A percentile compares a stretch with the other conserved stretches of the same genome.
phyloP scores from a whole-genome alignment of 2,329 filamentous ascomycete genomes.

The Fusarium falciforme region DNA sequence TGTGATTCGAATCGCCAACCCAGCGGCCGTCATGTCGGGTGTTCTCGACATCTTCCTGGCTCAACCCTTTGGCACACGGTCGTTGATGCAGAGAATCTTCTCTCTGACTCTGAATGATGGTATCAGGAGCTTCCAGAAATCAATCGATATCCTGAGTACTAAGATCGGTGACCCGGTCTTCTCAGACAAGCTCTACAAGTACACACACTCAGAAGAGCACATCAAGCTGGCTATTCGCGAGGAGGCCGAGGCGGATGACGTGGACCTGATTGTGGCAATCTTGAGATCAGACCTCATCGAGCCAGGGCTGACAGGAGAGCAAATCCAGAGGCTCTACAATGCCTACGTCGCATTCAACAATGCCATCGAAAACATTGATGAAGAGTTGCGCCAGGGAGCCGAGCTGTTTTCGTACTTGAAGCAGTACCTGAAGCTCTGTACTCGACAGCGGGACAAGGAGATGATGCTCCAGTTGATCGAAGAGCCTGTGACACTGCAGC shows the following conservation, averaged over 20 bases:
- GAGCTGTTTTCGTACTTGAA: constrained; percentile 95
- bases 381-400: constrained; percentile 88
- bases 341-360: constrained; percentile 97
- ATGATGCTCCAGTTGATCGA: constrained; percentile 98
- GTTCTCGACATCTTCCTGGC: constrained; percentile 95
- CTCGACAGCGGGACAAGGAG: constrained; percentile 90
- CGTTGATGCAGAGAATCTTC: constrained; percentile 93
- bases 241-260: constrained; percentile 78
- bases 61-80: constrained; percentile 91
- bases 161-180: constrained; percentile 88
- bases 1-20: constrained; percentile 95
- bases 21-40: constrained; percentile 95
- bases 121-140: constrained; percentile 85
- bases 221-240: constrained; percentile 79
- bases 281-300: constrained; percentile 81
- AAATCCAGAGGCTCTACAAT: constrained; percentile 89
- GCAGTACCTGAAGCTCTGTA: constrained; percentile 91
- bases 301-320: constrained; percentile 76
- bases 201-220: constrained; percentile 79
- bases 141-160: constrained; percentile 79
- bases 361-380: constrained; percentile 90
- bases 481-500: constrained; percentile 94
- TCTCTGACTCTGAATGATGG: constrained; percentile 91
- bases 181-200: constrained; percentile 83
- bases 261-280: constrained; percentile 88